Percentiles rank a stretch among this genome's conserved stretches.
Conservation (phyloP, 768 basidiomycete genomes). For the Phlebiopsis gigantea region DNA sequence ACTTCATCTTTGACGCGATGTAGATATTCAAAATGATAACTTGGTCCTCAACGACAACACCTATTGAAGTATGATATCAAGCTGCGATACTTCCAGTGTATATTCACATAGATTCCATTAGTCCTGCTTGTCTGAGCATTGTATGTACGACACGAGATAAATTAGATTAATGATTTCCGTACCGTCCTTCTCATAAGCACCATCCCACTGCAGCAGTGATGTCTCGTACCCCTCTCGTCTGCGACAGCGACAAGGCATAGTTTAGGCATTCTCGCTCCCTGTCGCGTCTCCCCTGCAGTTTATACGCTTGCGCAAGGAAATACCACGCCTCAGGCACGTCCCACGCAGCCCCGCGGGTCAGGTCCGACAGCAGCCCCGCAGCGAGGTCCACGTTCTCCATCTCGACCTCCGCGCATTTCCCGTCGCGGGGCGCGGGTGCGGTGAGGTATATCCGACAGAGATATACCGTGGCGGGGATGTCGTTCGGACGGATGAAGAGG, state of each 20-base stretch:
- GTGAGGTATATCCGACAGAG: conserved; percentile 71
- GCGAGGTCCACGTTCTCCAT: conserved; percentile 69
- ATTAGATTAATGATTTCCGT: background rate
- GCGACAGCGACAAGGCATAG: conserved; percentile 60
- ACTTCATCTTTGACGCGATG: no score
- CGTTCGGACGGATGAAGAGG: conserved; percentile 77
- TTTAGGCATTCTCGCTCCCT: conserved; percentile 70
- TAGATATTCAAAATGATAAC: no score
- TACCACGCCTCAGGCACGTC: conserved; percentile 95
- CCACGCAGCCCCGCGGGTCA: conserved; percentile 82
- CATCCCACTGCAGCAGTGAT: conserved; percentile 59
- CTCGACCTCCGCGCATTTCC: conserved; percentile 13
- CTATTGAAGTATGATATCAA: no score
- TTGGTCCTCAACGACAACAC: no score
- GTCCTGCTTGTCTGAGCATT: background rate
- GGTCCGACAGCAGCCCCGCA: conserved; percentile 69
- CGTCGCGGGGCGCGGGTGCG: conserved; percentile 22
- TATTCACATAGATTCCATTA: background rate
- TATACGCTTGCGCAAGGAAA: conserved; percentile 78
- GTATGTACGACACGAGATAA: background rate
- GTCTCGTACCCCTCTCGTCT: conserved; percentile 60
- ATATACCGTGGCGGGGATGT: conserved; percentile 74
- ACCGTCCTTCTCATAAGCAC: conserved; percentile 37
- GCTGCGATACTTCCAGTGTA: no score
- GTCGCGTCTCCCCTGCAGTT: conserved; percentile 65